These are phyloP conservation scores for Boletus rubescentipes DNA, from an alignment of 768 basidiomycete genomes.

Conservation along the genomic window DNA sequence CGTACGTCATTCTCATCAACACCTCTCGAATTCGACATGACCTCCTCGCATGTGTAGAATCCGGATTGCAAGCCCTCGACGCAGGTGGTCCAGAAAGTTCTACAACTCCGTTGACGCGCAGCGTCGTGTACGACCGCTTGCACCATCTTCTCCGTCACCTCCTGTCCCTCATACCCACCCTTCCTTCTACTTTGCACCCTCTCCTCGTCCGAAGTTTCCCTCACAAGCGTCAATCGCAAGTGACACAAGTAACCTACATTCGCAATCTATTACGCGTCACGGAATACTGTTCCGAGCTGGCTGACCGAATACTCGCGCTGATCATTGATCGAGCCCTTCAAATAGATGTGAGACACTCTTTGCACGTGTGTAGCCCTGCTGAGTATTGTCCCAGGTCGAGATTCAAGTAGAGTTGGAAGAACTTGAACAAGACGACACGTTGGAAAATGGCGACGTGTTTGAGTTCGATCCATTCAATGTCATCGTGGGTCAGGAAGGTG, in stretches of 20 bases:
- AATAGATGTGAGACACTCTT: conserved; percentile 71
- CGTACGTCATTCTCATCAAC: conserved; percentile 52
- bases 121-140: conserved; percentile 80
- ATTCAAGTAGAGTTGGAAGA: conserved; percentile 96
- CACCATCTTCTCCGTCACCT: conserved; percentile 86
- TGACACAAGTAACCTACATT: conserved; percentile 84
- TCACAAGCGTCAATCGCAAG: conserved; percentile 84
- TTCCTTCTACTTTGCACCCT: conserved; percentile 83
- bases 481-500: conserved; percentile 73
- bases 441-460: conserved; percentile 59
- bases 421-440: conserved; percentile 63
- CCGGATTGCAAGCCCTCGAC: conserved; percentile 63
- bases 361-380: not conserved
- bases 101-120: conserved; percentile 69
- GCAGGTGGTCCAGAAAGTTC: conserved; percentile 61
- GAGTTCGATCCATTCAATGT: conserved; percentile 85
- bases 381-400: conserved; percentile 65
- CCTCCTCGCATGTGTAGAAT: conserved; percentile 48
- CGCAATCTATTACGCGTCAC: conserved; percentile 82
- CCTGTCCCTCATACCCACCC: conserved; percentile 87
- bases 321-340: conserved; percentile 94
- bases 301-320: conserved; percentile 78
- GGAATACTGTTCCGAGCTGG: conserved; percentile 84
- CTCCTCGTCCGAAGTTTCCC: conserved; percentile 86
- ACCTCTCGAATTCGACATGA: not conserved